phyloP scores from a whole-genome alignment of 1,284 basidiomycete genomes.

The Tilletia indica region DNA sequence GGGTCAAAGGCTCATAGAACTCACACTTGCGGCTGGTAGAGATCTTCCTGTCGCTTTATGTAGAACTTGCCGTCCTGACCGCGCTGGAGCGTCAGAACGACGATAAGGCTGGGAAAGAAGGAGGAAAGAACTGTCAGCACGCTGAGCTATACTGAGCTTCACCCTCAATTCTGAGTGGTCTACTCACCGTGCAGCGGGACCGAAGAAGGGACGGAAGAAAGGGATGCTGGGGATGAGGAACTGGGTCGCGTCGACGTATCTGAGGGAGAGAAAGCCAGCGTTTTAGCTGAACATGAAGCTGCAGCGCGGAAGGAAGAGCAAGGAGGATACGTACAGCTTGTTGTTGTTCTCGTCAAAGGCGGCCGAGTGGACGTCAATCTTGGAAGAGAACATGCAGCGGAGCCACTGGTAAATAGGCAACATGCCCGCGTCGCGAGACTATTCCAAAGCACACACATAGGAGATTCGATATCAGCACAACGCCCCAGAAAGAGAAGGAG shows the following conservation, averaged over 20 bases:
- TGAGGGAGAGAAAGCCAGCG: background rate
- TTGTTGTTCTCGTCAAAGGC: slow-evolving; percentile 37
- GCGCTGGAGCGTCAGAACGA: slow-evolving; percentile 41
- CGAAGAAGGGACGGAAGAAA: slow-evolving; percentile 19
- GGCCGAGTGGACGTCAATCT: slow-evolving; percentile 42
- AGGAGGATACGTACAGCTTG: slow-evolving; percentile 26
- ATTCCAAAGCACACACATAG: background rate
- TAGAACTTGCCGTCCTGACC: slow-evolving; percentile 51
- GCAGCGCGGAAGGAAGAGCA: background rate
- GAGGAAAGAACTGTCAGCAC: background rate
- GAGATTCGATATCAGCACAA: background rate
- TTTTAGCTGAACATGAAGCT: background rate
- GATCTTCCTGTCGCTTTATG: slow-evolving; percentile 49
- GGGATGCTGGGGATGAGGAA: slow-evolving; percentile 35
- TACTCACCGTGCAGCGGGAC: slow-evolving; percentile 21
- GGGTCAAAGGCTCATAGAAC: slow-evolving; percentile 4
- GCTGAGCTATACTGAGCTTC: no score
- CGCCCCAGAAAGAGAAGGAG: no score
- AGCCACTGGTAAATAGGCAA: slow-evolving; percentile 54
- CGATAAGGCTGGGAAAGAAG: slow-evolving; percentile 33
- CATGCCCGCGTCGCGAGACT: slow-evolving; percentile 47
- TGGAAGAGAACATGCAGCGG: slow-evolving; percentile 41
- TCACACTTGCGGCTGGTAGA: slow-evolving; percentile 44
- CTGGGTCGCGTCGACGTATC: slow-evolving; percentile 43
- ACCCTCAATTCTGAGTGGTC: no score